phyloP scores from a whole-genome alignment of 2,329 filamentous ascomycete genomes.

The Nemania serpens region DNA sequence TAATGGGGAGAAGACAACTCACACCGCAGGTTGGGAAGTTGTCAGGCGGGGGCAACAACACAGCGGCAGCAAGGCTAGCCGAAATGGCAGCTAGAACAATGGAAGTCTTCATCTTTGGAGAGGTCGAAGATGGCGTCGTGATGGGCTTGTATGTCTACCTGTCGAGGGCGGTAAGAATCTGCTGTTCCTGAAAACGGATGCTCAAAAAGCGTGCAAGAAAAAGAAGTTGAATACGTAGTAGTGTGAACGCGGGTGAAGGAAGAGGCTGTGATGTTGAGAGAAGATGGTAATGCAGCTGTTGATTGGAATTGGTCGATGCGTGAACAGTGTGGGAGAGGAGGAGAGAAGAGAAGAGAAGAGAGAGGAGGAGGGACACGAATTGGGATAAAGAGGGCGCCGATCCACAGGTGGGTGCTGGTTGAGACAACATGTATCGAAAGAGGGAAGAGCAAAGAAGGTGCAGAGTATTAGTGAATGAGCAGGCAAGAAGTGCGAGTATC shows the following conservation, averaged over 20 bases:
- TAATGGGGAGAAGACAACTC: constrained; percentile 42
- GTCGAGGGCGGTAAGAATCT: constrained; percentile 36
- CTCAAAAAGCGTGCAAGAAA: constrained; percentile 42
- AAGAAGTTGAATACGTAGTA: constrained; percentile 28
- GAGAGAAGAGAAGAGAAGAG: constrained; percentile 12
- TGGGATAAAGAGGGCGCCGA: neutral
- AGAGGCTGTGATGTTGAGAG: constrained; percentile 33
- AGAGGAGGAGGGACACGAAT: constrained; percentile 6
- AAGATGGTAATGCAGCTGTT: constrained; percentile 35
- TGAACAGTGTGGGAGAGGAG: constrained; percentile 27
- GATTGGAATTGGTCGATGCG: constrained; percentile 29
- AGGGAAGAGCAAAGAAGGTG: constrained; percentile 7
- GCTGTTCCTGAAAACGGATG: constrained; percentile 43
- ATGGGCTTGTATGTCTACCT: constrained; percentile 23
- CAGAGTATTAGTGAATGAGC: neutral
- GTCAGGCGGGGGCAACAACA: constrained; percentile 44
- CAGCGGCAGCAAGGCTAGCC: constrained; percentile 48
- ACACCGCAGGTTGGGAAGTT: constrained; percentile 58
- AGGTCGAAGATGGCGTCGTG: constrained; percentile 19
- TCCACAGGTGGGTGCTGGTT: neutral
- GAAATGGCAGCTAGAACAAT: constrained; percentile 50
- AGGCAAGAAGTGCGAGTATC: neutral
- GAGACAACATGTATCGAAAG: neutral
- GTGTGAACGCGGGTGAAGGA: constrained; percentile 23
- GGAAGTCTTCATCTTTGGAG: constrained; percentile 56